phyloP scores from a whole-genome alignment of 169 alveolate species.

The Plasmodium knowlesi region DNA sequence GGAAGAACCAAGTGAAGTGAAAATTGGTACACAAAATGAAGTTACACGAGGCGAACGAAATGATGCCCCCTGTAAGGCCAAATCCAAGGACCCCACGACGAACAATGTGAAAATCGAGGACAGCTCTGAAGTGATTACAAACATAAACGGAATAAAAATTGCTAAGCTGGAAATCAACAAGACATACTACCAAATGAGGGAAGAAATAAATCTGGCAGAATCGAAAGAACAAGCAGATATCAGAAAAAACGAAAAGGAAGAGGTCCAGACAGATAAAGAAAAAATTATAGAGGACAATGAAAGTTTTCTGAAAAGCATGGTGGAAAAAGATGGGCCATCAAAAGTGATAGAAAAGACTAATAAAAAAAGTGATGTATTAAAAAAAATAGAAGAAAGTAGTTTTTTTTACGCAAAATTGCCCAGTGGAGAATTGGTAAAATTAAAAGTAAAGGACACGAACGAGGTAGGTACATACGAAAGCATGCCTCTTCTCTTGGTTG shows the following conservation, averaged over 20 bases:
- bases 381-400: slow-evolving; percentile 23
- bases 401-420: slow-evolving; percentile 73
- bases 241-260: slow-evolving; percentile 11
- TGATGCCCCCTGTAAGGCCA: not conserved
- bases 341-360: not conserved
- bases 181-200: slow-evolving; percentile 9
- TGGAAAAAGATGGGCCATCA: not conserved
- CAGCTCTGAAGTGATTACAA: not conserved
- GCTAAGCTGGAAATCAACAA: slow-evolving; percentile 31
- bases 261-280: not conserved
- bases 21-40: not conserved
- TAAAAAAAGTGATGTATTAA: slow-evolving; percentile 6
- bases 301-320: not conserved
- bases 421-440: slow-evolving; percentile 67
- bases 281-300: not conserved
- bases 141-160: slow-evolving; percentile 32
- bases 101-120: not conserved
- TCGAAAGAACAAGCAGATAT: not conserved
- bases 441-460: slow-evolving; percentile 34
- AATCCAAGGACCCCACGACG: not conserved
- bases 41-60: not conserved
- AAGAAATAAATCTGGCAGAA: not conserved
- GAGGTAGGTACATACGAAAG: slow-evolving; percentile 20
- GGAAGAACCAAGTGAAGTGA: not conserved
- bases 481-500: slow-evolving; percentile 49